phyloP scores from a whole-genome alignment of 352 stramenopile species.

The Phytophthora kernoviae region DNA sequence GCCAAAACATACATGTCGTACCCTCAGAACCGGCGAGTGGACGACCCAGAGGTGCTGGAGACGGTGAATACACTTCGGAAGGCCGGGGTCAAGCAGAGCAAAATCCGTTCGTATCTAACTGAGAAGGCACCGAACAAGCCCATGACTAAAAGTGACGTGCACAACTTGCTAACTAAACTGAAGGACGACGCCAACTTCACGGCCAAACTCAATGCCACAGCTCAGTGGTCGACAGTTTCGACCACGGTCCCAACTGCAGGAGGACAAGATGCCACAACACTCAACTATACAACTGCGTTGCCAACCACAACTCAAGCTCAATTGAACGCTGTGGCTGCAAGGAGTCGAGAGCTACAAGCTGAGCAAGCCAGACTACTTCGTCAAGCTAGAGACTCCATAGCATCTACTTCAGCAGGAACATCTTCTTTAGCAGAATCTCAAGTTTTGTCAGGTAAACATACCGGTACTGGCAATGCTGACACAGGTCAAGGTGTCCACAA shows the following conservation, averaged over 20 bases:
- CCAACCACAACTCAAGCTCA: neutral
- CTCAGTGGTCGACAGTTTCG: neutral
- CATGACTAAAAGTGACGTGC: constrained; percentile 19
- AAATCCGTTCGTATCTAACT: constrained; percentile 15
- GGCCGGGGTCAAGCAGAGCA: constrained; percentile 16
- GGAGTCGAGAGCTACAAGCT: neutral
- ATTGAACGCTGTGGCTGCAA: neutral
- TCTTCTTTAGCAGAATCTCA: neutral
- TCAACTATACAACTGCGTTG: neutral
- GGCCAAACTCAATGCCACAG: neutral
- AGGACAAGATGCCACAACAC: neutral
- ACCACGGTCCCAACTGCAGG: neutral
- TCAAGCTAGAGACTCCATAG: neutral
- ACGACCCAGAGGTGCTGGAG: constrained; percentile 21
- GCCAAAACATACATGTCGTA: constrained; percentile 18
- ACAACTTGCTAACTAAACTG: constrained; percentile 17
- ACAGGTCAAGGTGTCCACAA: neutral
- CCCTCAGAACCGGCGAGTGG: constrained; percentile 18
- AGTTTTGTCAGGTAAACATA: neutral
- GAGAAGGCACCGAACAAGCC: constrained; percentile 13
- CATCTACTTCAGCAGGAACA: neutral
- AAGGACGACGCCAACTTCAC: constrained; percentile 5
- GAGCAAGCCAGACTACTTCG: constrained; percentile 1
- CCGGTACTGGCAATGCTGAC: neutral
- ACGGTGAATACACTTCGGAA: constrained; percentile 15